These are phyloP conservation scores for Aphanoascus verrucosus DNA, from an alignment of 2,329 filamentous ascomycete genomes.

Conservation along the genomic window DNA sequence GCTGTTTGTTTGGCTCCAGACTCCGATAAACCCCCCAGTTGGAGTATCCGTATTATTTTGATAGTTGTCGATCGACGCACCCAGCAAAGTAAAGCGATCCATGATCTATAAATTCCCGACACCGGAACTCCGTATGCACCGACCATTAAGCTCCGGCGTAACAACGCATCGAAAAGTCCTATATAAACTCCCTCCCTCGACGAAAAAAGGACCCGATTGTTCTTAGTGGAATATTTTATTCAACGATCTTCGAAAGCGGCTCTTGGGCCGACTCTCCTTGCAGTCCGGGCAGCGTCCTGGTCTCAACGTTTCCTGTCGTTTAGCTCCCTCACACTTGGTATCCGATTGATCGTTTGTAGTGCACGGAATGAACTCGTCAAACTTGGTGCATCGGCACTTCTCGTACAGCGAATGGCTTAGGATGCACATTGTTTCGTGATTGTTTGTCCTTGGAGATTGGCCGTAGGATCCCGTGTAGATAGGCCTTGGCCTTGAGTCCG, in stretches of 20 bases:
- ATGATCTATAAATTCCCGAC: no score
- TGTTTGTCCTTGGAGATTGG: neutral
- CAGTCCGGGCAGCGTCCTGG: constrained; percentile 2
- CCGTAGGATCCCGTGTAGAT: neutral
- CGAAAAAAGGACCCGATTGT: neutral
- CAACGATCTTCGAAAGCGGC: neutral
- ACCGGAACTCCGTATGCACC: no score
- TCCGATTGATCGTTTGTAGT: neutral
- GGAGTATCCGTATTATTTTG: no score
- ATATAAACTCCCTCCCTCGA: no score
- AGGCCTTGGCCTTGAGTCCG: no score
- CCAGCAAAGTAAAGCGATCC: no score
- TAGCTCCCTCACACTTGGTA: neutral
- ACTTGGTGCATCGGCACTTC: constrained; percentile 6
- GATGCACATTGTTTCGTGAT: neutral
- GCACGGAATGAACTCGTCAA: constrained; percentile 3
- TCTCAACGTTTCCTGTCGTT: constrained; percentile 1
- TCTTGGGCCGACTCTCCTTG: neutral
- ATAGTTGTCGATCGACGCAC: no score
- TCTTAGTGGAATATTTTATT: neutral
- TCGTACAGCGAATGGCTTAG: constrained; percentile 8
- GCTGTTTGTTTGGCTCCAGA: no score
- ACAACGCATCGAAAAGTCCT: no score
- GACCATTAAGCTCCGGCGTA: no score
- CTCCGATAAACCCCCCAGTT: no score